These are phyloP conservation scores for Calvatia gigantea DNA, from an alignment of 768 basidiomycete species.

Conservation along the genomic window DNA sequence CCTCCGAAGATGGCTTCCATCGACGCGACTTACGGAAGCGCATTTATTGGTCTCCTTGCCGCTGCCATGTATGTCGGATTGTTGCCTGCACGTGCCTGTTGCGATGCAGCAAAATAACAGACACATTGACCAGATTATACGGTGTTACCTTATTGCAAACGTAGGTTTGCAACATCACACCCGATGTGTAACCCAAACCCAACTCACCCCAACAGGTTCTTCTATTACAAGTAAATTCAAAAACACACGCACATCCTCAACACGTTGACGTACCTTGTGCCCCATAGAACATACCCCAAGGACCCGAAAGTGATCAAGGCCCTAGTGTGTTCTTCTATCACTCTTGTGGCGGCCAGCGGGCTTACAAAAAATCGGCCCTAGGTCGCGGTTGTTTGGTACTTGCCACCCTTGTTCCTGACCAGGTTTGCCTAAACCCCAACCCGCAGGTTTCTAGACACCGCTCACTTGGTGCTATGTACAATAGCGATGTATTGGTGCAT, in stretches of 20 bases:
- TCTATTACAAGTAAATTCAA: slow-evolving; percentile 36
- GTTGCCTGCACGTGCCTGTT: background rate
- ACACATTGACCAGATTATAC: slow-evolving; percentile 32
- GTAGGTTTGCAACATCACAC: slow-evolving; percentile 21
- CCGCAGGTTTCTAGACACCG: slow-evolving; percentile 40
- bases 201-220: slow-evolving; percentile 24
- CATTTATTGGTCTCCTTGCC: slow-evolving; percentile 41
- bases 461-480: slow-evolving; percentile 41
- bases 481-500: slow-evolving; percentile 44
- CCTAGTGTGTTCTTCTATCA: slow-evolving; percentile 26
- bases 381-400: slow-evolving; percentile 10
- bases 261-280: background rate
- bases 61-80: slow-evolving; percentile 38
- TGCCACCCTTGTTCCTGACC: background rate
- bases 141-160: slow-evolving; percentile 44
- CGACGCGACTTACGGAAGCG: slow-evolving; percentile 39
- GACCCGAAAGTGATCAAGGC: slow-evolving; percentile 36
- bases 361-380: background rate
- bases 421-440: background rate
- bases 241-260: background rate
- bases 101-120: background rate
- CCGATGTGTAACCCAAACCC: slow-evolving; percentile 2
- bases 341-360: background rate
- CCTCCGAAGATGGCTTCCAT: slow-evolving; percentile 26
- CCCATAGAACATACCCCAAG: slow-evolving; percentile 35